Percentiles rank a stretch among this genome's conserved stretches.
Evolutionary conservation across 305 asterid species (phyloP).

Genomic region (Fraxinus platypoda): DNA sequence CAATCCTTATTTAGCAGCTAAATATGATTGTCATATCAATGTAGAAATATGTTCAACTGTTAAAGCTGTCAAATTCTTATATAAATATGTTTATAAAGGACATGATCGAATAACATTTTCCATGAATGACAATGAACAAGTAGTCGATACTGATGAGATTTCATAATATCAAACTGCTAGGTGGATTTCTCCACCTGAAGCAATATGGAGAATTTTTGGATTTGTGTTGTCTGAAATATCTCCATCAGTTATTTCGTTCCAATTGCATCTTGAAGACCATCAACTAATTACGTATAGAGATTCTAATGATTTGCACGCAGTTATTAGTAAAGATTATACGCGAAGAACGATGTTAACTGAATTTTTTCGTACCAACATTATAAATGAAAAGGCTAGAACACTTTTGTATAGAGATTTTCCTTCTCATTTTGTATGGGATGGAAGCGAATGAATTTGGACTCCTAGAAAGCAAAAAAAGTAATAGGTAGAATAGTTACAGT

Average conservation of each 20-base stretch:
- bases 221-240: background rate
- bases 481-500: background rate
- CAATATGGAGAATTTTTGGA: background rate
- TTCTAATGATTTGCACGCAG: background rate
- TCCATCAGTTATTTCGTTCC: background rate
- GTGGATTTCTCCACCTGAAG: slow-evolving; percentile 13
- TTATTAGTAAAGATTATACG: background rate
- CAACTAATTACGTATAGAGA: background rate
- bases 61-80: no score
- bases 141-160: background rate
- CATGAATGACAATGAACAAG: background rate
- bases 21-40: no score
- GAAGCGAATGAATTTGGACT: background rate
- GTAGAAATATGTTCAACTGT: no score
- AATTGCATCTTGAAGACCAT: background rate
- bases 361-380: background rate
- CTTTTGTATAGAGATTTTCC: background rate
- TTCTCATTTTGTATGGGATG: background rate
- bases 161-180: background rate
- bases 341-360: background rate
- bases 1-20: no score
- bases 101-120: background rate
- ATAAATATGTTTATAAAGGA: background rate
- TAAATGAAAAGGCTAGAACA: background rate
- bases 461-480: background rate